These are phyloP conservation scores for Xylaria polymorpha DNA, from an alignment of 2,329 filamentous ascomycete species.

Conservation along the genomic window DNA sequence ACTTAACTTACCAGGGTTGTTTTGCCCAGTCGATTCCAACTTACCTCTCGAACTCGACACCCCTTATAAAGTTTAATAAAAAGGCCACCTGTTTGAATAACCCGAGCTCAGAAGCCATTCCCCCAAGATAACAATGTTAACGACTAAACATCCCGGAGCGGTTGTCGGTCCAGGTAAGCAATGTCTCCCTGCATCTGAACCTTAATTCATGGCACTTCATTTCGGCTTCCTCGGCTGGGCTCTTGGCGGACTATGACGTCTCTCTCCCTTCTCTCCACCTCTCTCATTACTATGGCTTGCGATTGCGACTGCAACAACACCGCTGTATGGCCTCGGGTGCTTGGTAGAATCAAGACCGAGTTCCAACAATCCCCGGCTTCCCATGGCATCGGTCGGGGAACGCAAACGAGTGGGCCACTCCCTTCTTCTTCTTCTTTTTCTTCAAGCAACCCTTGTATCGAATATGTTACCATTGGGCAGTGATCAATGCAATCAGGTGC, in stretches of 20 bases:
- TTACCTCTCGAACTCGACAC: background rate
- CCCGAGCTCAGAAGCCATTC: background rate
- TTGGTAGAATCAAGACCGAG: background rate
- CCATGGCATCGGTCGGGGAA: slow-evolving; percentile 8
- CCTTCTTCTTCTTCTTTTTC: too few species aligned
- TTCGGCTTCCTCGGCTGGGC: slow-evolving; percentile 8
- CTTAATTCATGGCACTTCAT: slow-evolving; percentile 7
- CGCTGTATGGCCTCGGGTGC: background rate
- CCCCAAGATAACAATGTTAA: slow-evolving; percentile 12
- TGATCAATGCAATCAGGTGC: slow-evolving; percentile 12
- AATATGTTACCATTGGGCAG: background rate
- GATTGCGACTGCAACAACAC: background rate
- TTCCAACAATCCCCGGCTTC: background rate
- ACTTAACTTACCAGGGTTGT: background rate
- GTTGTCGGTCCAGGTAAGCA: slow-evolving; percentile 32
- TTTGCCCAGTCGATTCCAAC: background rate
- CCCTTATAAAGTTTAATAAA: background rate
- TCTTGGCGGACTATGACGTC: background rate
- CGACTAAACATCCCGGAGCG: background rate
- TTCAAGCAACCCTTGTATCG: background rate
- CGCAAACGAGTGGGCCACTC: background rate
- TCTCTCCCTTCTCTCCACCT: slow-evolving; percentile 17
- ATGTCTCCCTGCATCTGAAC: background rate
- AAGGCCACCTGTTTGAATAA: background rate
- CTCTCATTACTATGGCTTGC: background rate